Evolutionary conservation across 208 protist genomes (phyloP).

Genomic region (Crithidia acanthocephali): DNA sequence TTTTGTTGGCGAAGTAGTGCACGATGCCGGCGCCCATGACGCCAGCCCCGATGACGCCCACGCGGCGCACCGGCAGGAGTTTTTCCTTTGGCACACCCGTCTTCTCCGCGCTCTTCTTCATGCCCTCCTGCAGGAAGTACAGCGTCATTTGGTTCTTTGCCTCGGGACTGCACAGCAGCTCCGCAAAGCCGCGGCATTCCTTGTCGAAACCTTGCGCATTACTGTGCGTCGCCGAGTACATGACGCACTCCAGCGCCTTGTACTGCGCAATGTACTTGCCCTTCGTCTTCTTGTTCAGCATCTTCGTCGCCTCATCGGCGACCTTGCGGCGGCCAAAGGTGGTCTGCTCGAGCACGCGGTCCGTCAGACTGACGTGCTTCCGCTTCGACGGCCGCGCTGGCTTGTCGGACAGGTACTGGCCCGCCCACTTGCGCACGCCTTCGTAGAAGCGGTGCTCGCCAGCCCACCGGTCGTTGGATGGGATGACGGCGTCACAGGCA

Average conservation of each 20-base stretch:
- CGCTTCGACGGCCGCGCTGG: conserved; percentile 48
- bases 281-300: conserved; percentile 88
- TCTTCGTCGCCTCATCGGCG: conserved; percentile 55
- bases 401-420: conserved; percentile 60
- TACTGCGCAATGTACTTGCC: conserved; percentile 95
- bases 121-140: conserved; percentile 90
- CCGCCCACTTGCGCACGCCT: conserved; percentile 62
- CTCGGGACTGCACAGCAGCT: conserved; percentile 83
- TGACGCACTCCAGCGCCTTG: conserved; percentile 89
- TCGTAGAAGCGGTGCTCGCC: conserved; percentile 82
- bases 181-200: conserved; percentile 80
- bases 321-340: conserved; percentile 67
- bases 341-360: conserved; percentile 63
- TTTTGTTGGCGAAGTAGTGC: conserved; percentile 83
- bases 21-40: conserved; percentile 91
- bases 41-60: conserved; percentile 81
- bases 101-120: conserved; percentile 90
- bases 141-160: conserved; percentile 89
- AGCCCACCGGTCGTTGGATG: conserved; percentile 52
- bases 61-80: conserved; percentile 43
- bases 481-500: conserved; percentile 64
- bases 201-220: conserved; percentile 59
- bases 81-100: conserved; percentile 75
- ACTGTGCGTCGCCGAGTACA: conserved; percentile 72
- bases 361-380: conserved; percentile 52